Evolutionary conservation across 2,329 filamentous ascomycete species (phyloP).

Genomic region (Amphichorda felina): DNA sequence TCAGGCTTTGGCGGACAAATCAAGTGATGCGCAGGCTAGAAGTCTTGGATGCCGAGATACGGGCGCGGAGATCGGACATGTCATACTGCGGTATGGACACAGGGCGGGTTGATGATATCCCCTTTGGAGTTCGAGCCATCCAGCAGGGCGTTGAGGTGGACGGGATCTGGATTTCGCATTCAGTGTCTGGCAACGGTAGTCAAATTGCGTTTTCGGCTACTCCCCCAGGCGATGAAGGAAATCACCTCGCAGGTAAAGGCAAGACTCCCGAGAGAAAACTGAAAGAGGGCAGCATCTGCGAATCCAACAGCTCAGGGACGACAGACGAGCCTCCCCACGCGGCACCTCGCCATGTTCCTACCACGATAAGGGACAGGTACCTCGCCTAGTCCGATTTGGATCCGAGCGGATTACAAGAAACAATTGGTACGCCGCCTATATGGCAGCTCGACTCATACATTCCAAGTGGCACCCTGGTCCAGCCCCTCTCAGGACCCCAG

Average conservation of each 20-base stretch:
- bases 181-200: conserved; percentile 24
- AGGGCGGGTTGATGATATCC: conserved; percentile 45
- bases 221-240: conserved; percentile 5
- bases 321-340: too few species aligned
- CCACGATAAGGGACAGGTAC: background rate
- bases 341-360: background rate
- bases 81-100: conserved; percentile 37
- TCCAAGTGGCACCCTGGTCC: background rate
- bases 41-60: conserved; percentile 55
- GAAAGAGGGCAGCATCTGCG: too few species aligned
- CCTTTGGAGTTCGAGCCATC: conserved; percentile 78
- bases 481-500: background rate
- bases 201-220: conserved; percentile 12
- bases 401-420: background rate
- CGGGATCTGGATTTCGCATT: conserved; percentile 65
- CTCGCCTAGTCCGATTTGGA: background rate
- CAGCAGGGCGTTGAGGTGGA: conserved; percentile 76
- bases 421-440: background rate
- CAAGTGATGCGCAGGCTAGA: conserved; percentile 44
- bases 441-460: background rate
- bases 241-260: too few species aligned
- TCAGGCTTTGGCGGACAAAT: conserved; percentile 55
- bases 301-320: too few species aligned
- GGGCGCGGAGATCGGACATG: conserved; percentile 38
- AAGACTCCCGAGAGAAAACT: too few species aligned